These are phyloP conservation scores for Periglandula ipomoeae DNA, from an alignment of 2,329 filamentous ascomycete species.

Conservation along the genomic window DNA sequence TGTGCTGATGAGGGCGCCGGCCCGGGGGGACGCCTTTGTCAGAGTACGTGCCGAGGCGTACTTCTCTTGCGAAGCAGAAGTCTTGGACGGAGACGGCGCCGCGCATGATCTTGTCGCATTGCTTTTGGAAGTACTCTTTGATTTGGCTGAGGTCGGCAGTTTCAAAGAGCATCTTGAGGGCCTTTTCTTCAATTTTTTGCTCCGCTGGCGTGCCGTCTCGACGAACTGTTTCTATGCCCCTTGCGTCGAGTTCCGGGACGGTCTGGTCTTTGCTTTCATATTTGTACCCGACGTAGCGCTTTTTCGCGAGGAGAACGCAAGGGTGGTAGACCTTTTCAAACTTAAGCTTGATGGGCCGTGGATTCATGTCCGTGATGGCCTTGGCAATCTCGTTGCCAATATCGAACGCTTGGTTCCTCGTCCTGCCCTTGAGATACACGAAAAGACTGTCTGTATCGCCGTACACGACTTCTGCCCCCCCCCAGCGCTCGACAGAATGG, in stretches of 20 bases:
- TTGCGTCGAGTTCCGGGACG: conserved; percentile 88
- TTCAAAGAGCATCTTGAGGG: conserved; percentile 79
- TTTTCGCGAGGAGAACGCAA: conserved; percentile 89
- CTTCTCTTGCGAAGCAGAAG: conserved; percentile 91
- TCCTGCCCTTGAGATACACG: conserved; percentile 78
- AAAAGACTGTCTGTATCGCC: conserved; percentile 97
- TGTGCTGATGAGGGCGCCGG: conserved; percentile 81
- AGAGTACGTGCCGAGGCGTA: conserved; percentile 76
- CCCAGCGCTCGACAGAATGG: conserved; percentile 79
- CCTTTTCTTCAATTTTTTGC: conserved; percentile 93
- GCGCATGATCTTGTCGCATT: conserved; percentile 88
- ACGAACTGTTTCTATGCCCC: conserved; percentile 95
- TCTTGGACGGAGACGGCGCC: conserved; percentile 85
- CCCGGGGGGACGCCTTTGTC: conserved; percentile 70
- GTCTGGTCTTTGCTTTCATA: conserved; percentile 71
- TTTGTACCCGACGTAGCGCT: conserved; percentile 96
- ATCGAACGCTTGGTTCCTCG: conserved; percentile 78
- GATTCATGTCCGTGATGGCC: conserved; percentile 81
- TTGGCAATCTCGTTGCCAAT: conserved; percentile 89
- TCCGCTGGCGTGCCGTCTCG: conserved; percentile 91
- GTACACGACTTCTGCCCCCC: conserved; percentile 91
- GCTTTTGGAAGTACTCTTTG: conserved; percentile 80
- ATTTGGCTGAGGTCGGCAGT: conserved; percentile 83
- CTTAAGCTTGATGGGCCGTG: conserved; percentile 86
- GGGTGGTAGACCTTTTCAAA: conserved; percentile 98